These are phyloP conservation scores for Trametes sanguinea DNA, from an alignment of 768 basidiomycete species.

Conservation along the genomic window DNA sequence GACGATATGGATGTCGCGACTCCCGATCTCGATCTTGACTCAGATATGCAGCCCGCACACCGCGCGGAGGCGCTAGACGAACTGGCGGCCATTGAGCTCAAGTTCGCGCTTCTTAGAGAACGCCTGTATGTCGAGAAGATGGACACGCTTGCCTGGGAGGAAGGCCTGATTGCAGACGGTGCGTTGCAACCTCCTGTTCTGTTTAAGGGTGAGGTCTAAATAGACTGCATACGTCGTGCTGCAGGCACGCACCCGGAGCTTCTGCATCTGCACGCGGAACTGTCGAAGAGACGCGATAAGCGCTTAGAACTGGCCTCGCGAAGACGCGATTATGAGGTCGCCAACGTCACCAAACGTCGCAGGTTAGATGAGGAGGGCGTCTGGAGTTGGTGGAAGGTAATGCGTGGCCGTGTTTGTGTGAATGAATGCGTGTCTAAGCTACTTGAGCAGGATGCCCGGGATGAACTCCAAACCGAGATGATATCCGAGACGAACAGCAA, in stretches of 20 bases:
- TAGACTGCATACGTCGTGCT: background rate
- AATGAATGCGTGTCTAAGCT: conserved; percentile 2
- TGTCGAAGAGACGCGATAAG: conserved; percentile 77
- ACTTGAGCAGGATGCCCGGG: conserved; percentile 60
- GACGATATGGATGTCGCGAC: conserved; percentile 47
- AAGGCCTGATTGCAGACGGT: conserved; percentile 78
- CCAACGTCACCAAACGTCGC: conserved; percentile 60
- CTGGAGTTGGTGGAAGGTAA: conserved; percentile 92
- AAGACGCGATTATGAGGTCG: conserved; percentile 69
- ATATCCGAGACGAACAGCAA: conserved; percentile 89
- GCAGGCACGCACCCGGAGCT: conserved; percentile 87
- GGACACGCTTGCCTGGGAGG: conserved; percentile 88
- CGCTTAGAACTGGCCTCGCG: conserved; percentile 79
- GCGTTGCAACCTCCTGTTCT: conserved; percentile 28
- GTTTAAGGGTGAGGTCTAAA: conserved; percentile 7
- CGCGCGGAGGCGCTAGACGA: conserved; percentile 87
- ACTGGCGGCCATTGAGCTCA: conserved; percentile 87
- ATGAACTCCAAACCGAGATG: conserved; percentile 83
- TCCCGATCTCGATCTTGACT: conserved; percentile 49
- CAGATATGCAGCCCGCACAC: conserved; percentile 79
- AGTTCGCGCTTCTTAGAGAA: conserved; percentile 86
- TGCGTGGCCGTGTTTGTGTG: conserved; percentile 27
- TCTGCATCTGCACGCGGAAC: conserved; percentile 75
- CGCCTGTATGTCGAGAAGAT: conserved; percentile 92
- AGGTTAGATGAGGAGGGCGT: conserved; percentile 72